These are phyloP conservation scores for Dunaliella primolecta DNA, from an alignment of 139 green algal genomes.

Conservation along the genomic window DNA sequence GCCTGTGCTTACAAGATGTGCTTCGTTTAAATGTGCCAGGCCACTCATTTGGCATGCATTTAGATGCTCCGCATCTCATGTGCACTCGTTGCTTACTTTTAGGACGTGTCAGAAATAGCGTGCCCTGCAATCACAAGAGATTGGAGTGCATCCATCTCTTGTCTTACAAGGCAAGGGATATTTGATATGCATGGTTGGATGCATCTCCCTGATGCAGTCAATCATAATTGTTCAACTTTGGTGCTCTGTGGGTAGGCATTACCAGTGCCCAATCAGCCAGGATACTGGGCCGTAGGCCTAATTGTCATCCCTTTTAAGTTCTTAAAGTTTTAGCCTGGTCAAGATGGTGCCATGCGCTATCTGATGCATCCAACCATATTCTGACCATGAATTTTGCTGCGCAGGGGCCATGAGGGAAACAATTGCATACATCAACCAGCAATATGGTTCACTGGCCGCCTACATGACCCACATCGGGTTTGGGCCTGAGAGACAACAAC, in stretches of 20 bases:
- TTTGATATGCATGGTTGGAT: no score
- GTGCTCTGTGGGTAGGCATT: background rate
- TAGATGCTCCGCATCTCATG: no score
- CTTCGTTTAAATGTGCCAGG: no score
- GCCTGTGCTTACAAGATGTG: no score
- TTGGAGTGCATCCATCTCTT: no score
- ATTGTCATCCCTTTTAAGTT: background rate
- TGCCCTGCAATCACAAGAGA: no score
- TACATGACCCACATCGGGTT: conserved; percentile 26
- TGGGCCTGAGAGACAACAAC: background rate
- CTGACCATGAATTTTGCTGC: no score
- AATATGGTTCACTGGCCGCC: conserved; percentile 7
- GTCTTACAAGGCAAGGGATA: no score
- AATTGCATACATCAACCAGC: background rate
- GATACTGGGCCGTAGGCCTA: background rate
- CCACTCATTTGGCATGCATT: no score
- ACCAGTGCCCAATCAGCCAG: background rate
- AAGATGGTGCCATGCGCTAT: background rate
- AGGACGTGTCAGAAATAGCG: no score
- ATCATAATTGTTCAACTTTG: background rate
- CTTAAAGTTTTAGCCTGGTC: background rate
- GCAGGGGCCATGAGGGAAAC: background rate
- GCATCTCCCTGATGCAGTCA: no score
- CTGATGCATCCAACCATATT: background rate
- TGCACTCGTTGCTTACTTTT: no score